Evolutionary conservation across 805 yeast species (phyloP), one percentile per base, ranked within the genome.

Genomic region (Suhomyces sp.): DNA sequence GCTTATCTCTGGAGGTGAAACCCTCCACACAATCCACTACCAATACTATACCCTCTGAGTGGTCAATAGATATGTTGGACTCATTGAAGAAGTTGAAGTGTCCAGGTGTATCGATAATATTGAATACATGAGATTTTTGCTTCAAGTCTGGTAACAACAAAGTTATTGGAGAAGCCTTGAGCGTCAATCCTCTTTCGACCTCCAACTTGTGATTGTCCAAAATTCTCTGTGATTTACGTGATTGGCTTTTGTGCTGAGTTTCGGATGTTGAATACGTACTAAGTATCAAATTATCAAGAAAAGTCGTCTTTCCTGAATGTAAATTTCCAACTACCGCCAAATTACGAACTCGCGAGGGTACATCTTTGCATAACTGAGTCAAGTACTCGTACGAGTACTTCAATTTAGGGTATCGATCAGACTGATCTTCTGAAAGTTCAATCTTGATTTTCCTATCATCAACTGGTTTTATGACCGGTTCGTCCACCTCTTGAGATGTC

Each of bases 1-100:
- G 57, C 50, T 71, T 70, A 57, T 78, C 84, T 7, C 86, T 76
- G 3, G 82, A 74, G 0, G 87, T 81, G 4, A 90, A 65, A 0
- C 98, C 97, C 65, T 93, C 97, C 1, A 90, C 85, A 1, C 79
- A 85, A 65, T 94, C 99, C n/a, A 93, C 75, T 1, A 90, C 88
- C 1, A 91, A 66, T 0, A 86, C 70, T 0, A 82, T 82, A 2
- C 86, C 82, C 57, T 94, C 97, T 0, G 80, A 79, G 0, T 85
- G 73, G 22, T 81, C 67, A 8, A 85, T 66, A 0, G 88, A 79
- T 0, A 81, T 77, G 0, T 82, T 77, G 4, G 83, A 70, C 59
- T 94, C 97, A 63, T 90, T 97, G 27, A 76, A 70, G 62, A 94
- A 94, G 62, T 90, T 86, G 0, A 82, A 80, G 68, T 94, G 98